These are phyloP conservation scores for Aspergillus avenaceus DNA, from an alignment of 495 filamentous ascomycete species.

Conservation along the genomic window DNA sequence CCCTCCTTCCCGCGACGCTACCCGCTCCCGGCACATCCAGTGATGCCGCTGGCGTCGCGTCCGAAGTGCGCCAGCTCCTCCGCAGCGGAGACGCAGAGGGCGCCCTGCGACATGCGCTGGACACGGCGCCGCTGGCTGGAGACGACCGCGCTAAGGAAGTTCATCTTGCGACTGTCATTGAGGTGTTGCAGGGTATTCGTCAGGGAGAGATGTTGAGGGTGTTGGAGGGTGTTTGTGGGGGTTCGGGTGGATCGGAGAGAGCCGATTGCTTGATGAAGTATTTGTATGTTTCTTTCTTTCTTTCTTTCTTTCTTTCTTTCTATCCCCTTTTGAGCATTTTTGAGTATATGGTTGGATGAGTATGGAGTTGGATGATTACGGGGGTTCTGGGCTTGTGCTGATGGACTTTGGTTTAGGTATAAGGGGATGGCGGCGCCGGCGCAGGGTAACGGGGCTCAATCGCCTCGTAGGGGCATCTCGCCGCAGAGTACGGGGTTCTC, in stretches of 20 bases:
- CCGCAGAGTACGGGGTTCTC: constrained; percentile 85
- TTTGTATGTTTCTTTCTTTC: constrained; percentile 31
- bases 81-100: constrained; percentile 81
- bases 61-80: constrained; percentile 80
- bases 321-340: no score
- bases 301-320: constrained; percentile 4
- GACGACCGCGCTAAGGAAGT: constrained; percentile 77
- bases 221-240: constrained; percentile 67
- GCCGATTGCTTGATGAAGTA: constrained; percentile 53
- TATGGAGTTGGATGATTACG: background rate
- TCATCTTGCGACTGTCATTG: constrained; percentile 74
- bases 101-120: constrained; percentile 72
- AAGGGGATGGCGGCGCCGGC: constrained; percentile 70
- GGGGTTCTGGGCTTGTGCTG: background rate
- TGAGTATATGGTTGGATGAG: no score
- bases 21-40: constrained; percentile 58
- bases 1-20: constrained; percentile 66
- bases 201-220: constrained; percentile 87
- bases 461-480: constrained; percentile 52
- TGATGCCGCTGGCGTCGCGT: constrained; percentile 67
- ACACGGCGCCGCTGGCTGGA: constrained; percentile 68
- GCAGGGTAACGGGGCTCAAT: constrained; percentile 28
- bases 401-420: constrained; percentile 49
- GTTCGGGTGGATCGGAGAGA: constrained; percentile 66
- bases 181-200: constrained; percentile 86